A percentile compares a stretch with the other conserved stretches of the same genome.
Conservation (phyloP, 768 basidiomycete genomes). For the Termitomyces sp. region DNA sequence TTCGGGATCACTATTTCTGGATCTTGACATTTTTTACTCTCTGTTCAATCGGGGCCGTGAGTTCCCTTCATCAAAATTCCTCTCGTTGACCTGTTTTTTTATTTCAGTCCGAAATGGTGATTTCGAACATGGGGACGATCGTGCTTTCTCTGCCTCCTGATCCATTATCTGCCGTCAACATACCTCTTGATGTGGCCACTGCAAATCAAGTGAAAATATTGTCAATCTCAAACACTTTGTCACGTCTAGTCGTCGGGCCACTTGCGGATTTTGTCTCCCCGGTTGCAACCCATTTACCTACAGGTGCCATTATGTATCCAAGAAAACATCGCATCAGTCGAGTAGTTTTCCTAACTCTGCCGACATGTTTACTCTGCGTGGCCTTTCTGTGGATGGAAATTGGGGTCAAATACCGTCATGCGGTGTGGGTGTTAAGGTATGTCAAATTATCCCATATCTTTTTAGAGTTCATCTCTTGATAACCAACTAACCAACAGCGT, state of each 20-base stretch:
- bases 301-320: constrained; percentile 27
- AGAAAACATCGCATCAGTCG: constrained; percentile 57
- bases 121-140: constrained; percentile 78
- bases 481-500: constrained; percentile 32
- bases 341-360: constrained; percentile 49
- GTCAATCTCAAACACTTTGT: constrained; percentile 65
- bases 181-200: constrained; percentile 32
- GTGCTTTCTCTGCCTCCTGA: constrained; percentile 53
- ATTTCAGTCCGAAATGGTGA: constrained; percentile 69
- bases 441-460: constrained; percentile 1
- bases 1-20: constrained; percentile 62
- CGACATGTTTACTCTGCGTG: constrained; percentile 40
- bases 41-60: constrained; percentile 62
- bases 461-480: constrained; percentile 1
- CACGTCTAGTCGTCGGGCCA: constrained; percentile 62
- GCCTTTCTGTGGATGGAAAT: constrained; percentile 54
- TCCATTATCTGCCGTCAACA: constrained; percentile 10
- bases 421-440: constrained; percentile 71
- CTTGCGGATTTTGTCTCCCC: constrained; percentile 74
- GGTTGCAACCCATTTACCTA: constrained; percentile 37
- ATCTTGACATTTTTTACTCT: constrained; percentile 45
- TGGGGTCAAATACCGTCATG: constrained; percentile 39
- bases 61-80: constrained; percentile 21
- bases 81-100: background rate
- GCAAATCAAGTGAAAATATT: constrained; percentile 66